These are phyloP conservation scores for Xylaria arbuscula DNA, from an alignment of 2,329 filamentous ascomycete genomes.

Conservation along the genomic window DNA sequence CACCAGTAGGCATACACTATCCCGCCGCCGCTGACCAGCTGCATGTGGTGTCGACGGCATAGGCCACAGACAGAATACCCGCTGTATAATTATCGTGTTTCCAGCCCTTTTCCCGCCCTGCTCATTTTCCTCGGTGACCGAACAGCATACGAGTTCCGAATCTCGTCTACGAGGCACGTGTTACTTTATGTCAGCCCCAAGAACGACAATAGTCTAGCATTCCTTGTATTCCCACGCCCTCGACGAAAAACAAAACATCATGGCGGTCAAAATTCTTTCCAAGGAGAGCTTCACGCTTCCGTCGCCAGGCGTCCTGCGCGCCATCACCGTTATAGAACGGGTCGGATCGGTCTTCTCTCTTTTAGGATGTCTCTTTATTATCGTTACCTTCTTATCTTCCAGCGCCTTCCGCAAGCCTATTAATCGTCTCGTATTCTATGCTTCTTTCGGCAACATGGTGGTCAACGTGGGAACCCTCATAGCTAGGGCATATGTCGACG, in stretches of 20 bases:
- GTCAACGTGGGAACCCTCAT: conserved; percentile 82
- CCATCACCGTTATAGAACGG: conserved; percentile 73
- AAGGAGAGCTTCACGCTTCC: conserved; percentile 4
- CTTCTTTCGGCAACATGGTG: conserved; percentile 83
- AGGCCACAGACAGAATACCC: conserved; percentile 11
- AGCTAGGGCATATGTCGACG: conserved; percentile 67
- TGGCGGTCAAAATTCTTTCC: not conserved
- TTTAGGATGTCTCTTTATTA: conserved; percentile 76
- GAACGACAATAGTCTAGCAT: conserved; percentile 5
- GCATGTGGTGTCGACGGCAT: conserved; percentile 16
- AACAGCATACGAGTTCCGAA: not conserved
- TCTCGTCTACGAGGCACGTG: not conserved
- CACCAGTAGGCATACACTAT: not conserved
- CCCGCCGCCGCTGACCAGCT: not conserved
- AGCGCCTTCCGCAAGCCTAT: conserved; percentile 84
- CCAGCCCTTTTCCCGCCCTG: not conserved
- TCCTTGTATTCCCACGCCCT: not conserved
- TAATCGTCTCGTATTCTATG: conserved; percentile 86
- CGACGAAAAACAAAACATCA: not conserved
- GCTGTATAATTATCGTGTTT: conserved; percentile 7
- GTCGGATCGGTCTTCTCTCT: conserved; percentile 77
- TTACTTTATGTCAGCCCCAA: not conserved
- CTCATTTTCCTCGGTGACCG: conserved; percentile 6
- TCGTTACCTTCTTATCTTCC: conserved; percentile 75
- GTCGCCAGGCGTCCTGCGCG: conserved; percentile 52